Base-by-base conservation (phyloP, 176 grass and related monocot genomes). In the Aegilops speltoides region DNA sequence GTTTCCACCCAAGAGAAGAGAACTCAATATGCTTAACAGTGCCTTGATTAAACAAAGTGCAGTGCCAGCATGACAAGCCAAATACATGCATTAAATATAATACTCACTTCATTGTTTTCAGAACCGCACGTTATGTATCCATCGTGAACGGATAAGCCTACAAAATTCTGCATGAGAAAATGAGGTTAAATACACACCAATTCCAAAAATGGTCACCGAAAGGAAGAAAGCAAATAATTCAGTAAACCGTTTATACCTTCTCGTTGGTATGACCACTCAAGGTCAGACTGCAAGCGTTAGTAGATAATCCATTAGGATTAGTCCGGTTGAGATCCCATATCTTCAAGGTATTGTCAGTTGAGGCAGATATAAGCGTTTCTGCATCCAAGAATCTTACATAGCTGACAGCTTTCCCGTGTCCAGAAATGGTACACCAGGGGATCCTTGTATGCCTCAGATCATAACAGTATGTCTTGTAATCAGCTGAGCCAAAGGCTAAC, bases 51-150 rank as follows among this genome's bases (percentile, higher is more conserved):
- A 84, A 74, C 15, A n/a, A 59, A 74, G 25, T 37, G 37, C 28
- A 82, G 43, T 76, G 2, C 73, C 15, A 50, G 38, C 76, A 82
- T 63, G 60, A 22, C 45, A 77, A 86, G 26, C 29, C 34, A 87
- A 86, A 82, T 71, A 33, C 64, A 84, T 68, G 41, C 62, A 64
- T 75, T 79, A 25, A 68, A 84, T 31, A 84, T 68, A 86, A 79
- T 28, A 93, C 93, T 91, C 88, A 94, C 97, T 84, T 99, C 97
- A 16, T 97, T 97, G 37, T 91, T 93, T 90, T 99, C 97, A 48
- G 97, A 99, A 68, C 97, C 97, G 63, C 97, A 99, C 34, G 91
- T 77, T 89, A 99, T 95, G 81, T 97, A 99, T 85, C 97, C 97
- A 63, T 99, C 92, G 15, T 88, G 85, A 64, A 99, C 92, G 71